A percentile compares a stretch with the other conserved stretches of the same genome.
phyloP scores from a whole-genome alignment of 805 yeast genomes.

The Cyberlindnera mississippiensis region DNA sequence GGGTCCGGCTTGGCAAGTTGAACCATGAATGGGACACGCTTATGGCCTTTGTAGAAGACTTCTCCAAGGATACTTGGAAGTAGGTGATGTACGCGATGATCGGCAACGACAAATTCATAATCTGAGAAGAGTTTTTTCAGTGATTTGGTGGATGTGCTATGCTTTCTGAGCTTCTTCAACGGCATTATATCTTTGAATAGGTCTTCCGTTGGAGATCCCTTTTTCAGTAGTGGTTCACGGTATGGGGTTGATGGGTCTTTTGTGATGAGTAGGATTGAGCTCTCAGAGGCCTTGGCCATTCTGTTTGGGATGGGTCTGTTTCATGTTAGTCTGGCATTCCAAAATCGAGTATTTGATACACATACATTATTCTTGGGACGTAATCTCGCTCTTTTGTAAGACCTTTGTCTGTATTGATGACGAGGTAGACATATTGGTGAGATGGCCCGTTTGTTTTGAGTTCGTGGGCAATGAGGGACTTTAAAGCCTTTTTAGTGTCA shows the following conservation, averaged over 20 bases:
- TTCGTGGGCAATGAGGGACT: conserved; percentile 30
- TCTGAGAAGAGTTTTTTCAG: conserved; percentile 50
- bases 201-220: conserved; percentile 20
- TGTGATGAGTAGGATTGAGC: conserved; percentile 58
- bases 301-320: conserved; percentile 47
- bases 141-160: conserved; percentile 40
- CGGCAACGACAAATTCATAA: conserved; percentile 65
- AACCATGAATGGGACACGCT: conserved; percentile 63
- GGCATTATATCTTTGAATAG: conserved; percentile 19
- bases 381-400: conserved; percentile 43
- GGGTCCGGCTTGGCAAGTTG: conserved; percentile 42
- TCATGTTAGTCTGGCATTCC: conserved; percentile 1
- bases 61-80: conserved; percentile 56
- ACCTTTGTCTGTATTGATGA: conserved; percentile 46
- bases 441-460: conserved; percentile 14
- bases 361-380: conserved; percentile 48
- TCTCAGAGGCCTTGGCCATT: conserved; percentile 44
- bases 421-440: conserved; percentile 27
- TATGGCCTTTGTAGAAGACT: conserved; percentile 58
- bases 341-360: background rate
- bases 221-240: conserved; percentile 40
- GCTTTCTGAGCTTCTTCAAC: conserved; percentile 47
- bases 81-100: conserved; percentile 60
- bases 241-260: conserved; percentile 68
- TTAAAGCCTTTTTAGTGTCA: conserved; percentile 22